Conservation (phyloP, 495 filamentous ascomycete species). For the Hypoxylon cercidicola region DNA sequence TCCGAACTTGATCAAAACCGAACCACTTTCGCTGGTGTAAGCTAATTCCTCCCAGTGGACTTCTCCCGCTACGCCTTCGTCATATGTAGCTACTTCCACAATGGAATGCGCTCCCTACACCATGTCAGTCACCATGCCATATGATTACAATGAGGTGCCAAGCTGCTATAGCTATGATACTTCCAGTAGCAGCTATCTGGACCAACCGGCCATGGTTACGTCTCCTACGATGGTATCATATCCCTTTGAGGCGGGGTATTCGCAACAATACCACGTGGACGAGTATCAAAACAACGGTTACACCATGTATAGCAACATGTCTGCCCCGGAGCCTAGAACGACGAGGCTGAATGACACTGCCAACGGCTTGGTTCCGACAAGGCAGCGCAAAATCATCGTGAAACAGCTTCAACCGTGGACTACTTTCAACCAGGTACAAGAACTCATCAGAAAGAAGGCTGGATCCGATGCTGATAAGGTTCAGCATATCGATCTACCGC, state of each 20-base stretch:
- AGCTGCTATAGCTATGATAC: slow-evolving; percentile 26
- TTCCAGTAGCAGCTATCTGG: slow-evolving; percentile 24
- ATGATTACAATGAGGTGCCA: slow-evolving; percentile 31
- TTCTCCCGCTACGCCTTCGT: slow-evolving; percentile 25
- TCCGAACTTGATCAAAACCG: background rate
- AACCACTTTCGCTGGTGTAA: slow-evolving; percentile 1
- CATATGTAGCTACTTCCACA: slow-evolving; percentile 34
- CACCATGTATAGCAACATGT: slow-evolving; percentile 21
- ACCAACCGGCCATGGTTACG: slow-evolving; percentile 31
- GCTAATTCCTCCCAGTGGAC: slow-evolving; percentile 41
- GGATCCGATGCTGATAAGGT: slow-evolving; percentile 43
- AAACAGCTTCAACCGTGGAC: slow-evolving; percentile 44
- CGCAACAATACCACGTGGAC: slow-evolving; percentile 30
- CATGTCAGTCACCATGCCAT: slow-evolving; percentile 26
- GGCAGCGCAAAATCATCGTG: slow-evolving; percentile 44
- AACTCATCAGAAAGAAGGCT: slow-evolving; percentile 43
- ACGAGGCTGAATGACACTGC: slow-evolving; percentile 8
- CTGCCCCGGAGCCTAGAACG: slow-evolving; percentile 13
- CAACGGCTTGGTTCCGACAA: slow-evolving; percentile 32
- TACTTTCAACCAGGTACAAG: slow-evolving; percentile 43
- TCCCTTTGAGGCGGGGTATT: slow-evolving; percentile 26
- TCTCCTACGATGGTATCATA: slow-evolving; percentile 35
- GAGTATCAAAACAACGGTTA: slow-evolving; percentile 37
- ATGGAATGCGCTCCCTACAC: slow-evolving; percentile 32
- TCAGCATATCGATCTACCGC: slow-evolving; percentile 44